Conservation (phyloP, 1,284 basidiomycete species). For the Marasmius fiardii region DNA sequence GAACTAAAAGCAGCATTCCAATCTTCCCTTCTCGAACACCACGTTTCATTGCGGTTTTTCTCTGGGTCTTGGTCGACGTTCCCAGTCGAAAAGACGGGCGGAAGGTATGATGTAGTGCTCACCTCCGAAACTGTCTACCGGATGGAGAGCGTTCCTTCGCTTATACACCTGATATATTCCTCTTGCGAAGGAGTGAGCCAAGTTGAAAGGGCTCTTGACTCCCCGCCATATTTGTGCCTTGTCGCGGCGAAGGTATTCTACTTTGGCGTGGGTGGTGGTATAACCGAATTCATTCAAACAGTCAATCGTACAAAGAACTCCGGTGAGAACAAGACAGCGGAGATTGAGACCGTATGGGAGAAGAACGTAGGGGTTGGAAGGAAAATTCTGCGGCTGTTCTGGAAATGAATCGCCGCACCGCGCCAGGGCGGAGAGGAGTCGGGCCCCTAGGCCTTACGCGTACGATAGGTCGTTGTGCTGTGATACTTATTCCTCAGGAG, state of each 20-base stretch:
- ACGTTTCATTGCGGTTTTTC: slow-evolving; percentile 73
- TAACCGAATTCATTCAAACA: slow-evolving; percentile 66
- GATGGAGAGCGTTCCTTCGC: slow-evolving; percentile 60
- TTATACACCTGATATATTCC: slow-evolving; percentile 54
- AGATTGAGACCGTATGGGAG: slow-evolving; percentile 51
- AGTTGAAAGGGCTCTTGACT: background rate
- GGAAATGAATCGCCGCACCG: slow-evolving; percentile 27
- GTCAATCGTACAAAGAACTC: slow-evolving; percentile 35
- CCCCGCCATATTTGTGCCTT: slow-evolving; percentile 48
- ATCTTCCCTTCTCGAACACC: slow-evolving; percentile 45
- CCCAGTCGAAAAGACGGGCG: slow-evolving; percentile 24
- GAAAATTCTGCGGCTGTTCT: slow-evolving; percentile 58
- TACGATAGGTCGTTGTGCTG: too few relatives aligned
- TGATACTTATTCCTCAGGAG: too few relatives aligned
- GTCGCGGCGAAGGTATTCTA: slow-evolving; percentile 91
- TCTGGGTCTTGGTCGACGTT: slow-evolving; percentile 79
- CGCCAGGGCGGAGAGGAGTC: too few relatives aligned
- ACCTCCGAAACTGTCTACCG: slow-evolving; percentile 95
- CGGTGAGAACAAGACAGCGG: slow-evolving; percentile 14
- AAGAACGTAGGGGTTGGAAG: slow-evolving; percentile 62
- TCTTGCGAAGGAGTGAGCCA: slow-evolving; percentile 23
- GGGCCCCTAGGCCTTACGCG: too few relatives aligned
- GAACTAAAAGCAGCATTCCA: slow-evolving; percentile 66
- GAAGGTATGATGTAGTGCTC: slow-evolving; percentile 69
- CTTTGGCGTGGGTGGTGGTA: slow-evolving; percentile 94